phyloP scores from a whole-genome alignment of 345 rosid genomes.

The Theobroma cacao region DNA sequence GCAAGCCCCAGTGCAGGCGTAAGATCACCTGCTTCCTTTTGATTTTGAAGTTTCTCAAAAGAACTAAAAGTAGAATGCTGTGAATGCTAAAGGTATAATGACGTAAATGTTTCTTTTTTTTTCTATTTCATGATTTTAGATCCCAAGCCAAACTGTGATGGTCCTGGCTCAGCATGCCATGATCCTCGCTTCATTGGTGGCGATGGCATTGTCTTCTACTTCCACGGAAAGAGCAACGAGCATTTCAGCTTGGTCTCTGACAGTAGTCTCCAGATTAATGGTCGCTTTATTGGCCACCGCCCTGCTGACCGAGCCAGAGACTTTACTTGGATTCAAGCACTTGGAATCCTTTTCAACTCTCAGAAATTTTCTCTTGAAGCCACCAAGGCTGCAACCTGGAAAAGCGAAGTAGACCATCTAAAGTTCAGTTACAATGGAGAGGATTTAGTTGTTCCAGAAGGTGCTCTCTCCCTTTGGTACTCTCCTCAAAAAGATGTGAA shows the following conservation, averaged over 20 bases:
- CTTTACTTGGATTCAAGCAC: slow-evolving; percentile 61
- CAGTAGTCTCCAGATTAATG: slow-evolving; percentile 43
- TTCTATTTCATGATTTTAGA: slow-evolving; percentile 12
- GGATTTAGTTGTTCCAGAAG: slow-evolving; percentile 45
- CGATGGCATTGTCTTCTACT: slow-evolving; percentile 58
- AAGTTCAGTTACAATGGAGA: slow-evolving; percentile 46
- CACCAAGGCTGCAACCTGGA: slow-evolving; percentile 43
- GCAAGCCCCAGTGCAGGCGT: slow-evolving; percentile 39
- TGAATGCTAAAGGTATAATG: background rate
- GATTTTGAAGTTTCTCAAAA: background rate
- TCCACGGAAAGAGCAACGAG: slow-evolving; percentile 54
- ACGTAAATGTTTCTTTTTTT: background rate
- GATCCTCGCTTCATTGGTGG: slow-evolving; percentile 61
- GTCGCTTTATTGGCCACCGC: slow-evolving; percentile 53
- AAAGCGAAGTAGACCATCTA: slow-evolving; percentile 50
- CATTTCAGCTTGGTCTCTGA: slow-evolving; percentile 50
- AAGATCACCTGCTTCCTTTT: slow-evolving; percentile 4
- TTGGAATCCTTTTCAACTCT: slow-evolving; percentile 50
- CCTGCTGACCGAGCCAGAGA: slow-evolving; percentile 38
- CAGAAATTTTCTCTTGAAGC: slow-evolving; percentile 63
- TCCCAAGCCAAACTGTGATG: slow-evolving; percentile 36
- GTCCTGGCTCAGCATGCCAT: slow-evolving; percentile 54
- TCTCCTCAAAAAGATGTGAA: slow-evolving; percentile 38
- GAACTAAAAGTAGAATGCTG: background rate
- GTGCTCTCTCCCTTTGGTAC: slow-evolving; percentile 45